phyloP scores from a whole-genome alignment of 257 asterid species.

The Schizonepeta tenuifolia region DNA sequence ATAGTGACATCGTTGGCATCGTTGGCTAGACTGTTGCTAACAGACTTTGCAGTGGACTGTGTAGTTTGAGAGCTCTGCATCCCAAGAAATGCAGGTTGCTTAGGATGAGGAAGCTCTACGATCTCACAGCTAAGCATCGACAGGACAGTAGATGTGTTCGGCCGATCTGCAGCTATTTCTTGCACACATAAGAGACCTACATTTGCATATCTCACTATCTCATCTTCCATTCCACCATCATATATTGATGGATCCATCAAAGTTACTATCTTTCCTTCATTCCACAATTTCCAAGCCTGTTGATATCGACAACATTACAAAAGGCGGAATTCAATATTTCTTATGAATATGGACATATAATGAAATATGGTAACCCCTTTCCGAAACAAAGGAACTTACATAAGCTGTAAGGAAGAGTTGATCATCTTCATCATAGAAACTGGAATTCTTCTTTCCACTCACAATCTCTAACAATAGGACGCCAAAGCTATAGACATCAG shows the following conservation, averaged over 20 bases:
- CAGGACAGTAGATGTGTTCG: constrained; percentile 46
- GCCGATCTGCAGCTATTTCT: constrained; percentile 53
- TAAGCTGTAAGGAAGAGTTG: constrained; percentile 45
- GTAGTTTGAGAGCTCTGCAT: background rate
- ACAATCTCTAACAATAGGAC: constrained; percentile 44
- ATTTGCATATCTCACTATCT: constrained; percentile 41
- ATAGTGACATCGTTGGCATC: constrained; percentile 7
- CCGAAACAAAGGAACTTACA: constrained; percentile 38
- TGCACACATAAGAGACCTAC: constrained; percentile 62
- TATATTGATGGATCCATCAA: constrained; percentile 43
- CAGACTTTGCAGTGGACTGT: background rate
- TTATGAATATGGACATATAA: background rate
- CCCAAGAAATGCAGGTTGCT: background rate
- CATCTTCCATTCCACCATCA: constrained; percentile 31
- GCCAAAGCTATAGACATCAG: constrained; percentile 52
- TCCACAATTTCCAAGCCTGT: constrained; percentile 51
- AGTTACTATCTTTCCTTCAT: constrained; percentile 21
- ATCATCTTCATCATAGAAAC: constrained; percentile 37
- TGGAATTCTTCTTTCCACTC: constrained; percentile 31
- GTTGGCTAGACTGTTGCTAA: constrained; percentile 14
- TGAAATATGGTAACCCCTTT: background rate
- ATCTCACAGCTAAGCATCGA: constrained; percentile 47
- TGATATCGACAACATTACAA: background rate
- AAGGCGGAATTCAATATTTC: background rate
- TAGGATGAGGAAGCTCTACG: background rate